phyloP scores from a whole-genome alignment of 2,329 filamentous ascomycete species.

The Exophiala spinifera region DNA sequence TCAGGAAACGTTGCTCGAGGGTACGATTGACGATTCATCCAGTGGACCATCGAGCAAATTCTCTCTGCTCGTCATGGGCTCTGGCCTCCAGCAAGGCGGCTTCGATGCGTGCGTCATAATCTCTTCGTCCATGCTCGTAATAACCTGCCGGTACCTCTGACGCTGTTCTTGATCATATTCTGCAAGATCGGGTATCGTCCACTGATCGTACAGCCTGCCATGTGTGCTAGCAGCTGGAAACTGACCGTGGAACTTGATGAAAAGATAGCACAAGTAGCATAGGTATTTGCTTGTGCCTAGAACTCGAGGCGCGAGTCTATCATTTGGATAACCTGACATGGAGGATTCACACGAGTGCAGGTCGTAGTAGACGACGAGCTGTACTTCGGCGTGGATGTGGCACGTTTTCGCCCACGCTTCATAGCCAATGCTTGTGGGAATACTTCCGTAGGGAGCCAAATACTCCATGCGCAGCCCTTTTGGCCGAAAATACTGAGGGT shows the following conservation, averaged over 20 bases:
- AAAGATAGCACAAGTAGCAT: slow-evolving; percentile 29
- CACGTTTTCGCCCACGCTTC: slow-evolving; percentile 7
- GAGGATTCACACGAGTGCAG: not conserved
- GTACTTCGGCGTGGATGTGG: slow-evolving; percentile 29
- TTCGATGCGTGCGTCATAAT: not conserved
- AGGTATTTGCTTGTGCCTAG: slow-evolving; percentile 28
- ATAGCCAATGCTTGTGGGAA: slow-evolving; percentile 3
- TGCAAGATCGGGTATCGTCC: slow-evolving; percentile 25
- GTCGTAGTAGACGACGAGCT: slow-evolving; percentile 26
- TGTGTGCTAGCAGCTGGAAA: slow-evolving; percentile 24
- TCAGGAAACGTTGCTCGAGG: not conserved
- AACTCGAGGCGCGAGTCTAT: slow-evolving; percentile 11
- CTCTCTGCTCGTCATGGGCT: slow-evolving; percentile 9
- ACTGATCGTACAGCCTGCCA: slow-evolving; percentile 29
- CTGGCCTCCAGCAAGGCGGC: slow-evolving; percentile 1
- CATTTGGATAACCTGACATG: not conserved
- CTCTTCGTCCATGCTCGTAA: slow-evolving; percentile 1
- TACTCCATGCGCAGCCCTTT: slow-evolving; percentile 3
- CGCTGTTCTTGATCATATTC: slow-evolving; percentile 8
- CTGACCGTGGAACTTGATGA: slow-evolving; percentile 20
- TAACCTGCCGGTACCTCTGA: not conserved
- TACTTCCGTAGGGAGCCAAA: slow-evolving; percentile 11
- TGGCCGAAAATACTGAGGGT: slow-evolving; percentile 4
- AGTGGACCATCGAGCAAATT: not conserved
- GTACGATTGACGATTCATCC: not conserved